phyloP scores from a whole-genome alignment of 768 basidiomycete species.

The Psilocybe subaeruginosa region DNA sequence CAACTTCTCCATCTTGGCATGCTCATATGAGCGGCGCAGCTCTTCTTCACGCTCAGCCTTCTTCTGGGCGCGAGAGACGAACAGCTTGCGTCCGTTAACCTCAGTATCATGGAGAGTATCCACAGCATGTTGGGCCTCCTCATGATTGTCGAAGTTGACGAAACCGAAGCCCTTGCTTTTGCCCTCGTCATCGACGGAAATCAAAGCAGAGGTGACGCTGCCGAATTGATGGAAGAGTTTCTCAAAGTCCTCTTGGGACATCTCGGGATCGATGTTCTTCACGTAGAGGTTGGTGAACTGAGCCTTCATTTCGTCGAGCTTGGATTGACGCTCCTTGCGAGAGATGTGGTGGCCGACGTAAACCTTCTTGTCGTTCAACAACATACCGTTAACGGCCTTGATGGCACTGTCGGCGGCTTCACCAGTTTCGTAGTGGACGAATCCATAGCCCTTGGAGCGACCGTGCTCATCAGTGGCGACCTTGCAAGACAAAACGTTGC shows the following conservation, averaged over 20 bases:
- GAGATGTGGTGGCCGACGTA: conserved; percentile 98
- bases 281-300: conserved; percentile 99
- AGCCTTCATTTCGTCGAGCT: conserved; percentile 96
- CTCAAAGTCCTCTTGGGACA: conserved; percentile 85
- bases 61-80: conserved; percentile 97
- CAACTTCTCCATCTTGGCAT: conserved; percentile 94
- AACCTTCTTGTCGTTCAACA: conserved; percentile 99
- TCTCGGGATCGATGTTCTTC: conserved; percentile 92
- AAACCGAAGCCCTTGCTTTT: conserved; percentile 98
- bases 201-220: conserved; percentile 83
- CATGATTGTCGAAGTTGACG: conserved; percentile 94
- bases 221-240: conserved; percentile 80
- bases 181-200: conserved; percentile 85
- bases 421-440: conserved; percentile 98
- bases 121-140: conserved; percentile 89
- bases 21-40: conserved; percentile 90
- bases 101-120: conserved; percentile 89
- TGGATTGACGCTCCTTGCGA: conserved; percentile 98
- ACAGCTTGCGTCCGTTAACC: conserved; percentile 84
- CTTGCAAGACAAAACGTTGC: conserved; percentile 98
- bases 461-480: conserved; percentile 97
- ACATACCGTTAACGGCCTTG: conserved; percentile 98
- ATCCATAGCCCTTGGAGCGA: conserved; percentile 96
- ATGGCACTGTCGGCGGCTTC: conserved; percentile 96
- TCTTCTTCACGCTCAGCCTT: conserved; percentile 98